phyloP scores from a whole-genome alignment of 1,284 basidiomycete species.

The Puccinia polysora region DNA sequence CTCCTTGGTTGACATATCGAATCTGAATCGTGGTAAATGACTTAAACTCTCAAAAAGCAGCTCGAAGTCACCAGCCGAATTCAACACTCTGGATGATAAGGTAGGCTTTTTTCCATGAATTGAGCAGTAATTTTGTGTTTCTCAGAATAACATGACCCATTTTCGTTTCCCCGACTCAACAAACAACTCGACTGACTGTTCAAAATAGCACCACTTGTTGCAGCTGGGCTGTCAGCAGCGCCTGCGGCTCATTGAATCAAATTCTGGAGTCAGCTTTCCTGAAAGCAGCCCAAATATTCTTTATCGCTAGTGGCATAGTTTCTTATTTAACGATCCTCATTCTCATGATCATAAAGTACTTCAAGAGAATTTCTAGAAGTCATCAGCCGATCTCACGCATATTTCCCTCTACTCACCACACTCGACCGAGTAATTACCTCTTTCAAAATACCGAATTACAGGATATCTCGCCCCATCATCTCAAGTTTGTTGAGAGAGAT shows the following conservation, averaged over 20 bases:
- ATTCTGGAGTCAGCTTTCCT: conserved; percentile 12
- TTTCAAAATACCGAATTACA: background rate
- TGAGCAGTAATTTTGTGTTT: background rate
- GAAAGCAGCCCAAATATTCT: conserved; percentile 3
- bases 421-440: background rate
- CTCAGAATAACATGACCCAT: background rate
- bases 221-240: conserved; percentile 28
- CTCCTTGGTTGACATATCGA: background rate
- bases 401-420: background rate
- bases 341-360: conserved; percentile 17
- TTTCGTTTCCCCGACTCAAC: no score
- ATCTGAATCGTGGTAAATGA: background rate
- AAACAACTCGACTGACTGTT: no score
- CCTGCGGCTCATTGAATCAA: conserved; percentile 6
- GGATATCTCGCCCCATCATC: background rate
- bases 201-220: conserved; percentile 14
- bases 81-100: conserved; percentile 27
- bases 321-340: conserved; percentile 10
- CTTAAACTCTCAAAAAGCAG: background rate
- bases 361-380: conserved; percentile 11
- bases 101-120: conserved; percentile 1
- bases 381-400: conserved; percentile 14
- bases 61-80: conserved; percentile 5
- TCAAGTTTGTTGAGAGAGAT: background rate
- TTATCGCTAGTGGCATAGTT: conserved; percentile 2